Base-by-base conservation (phyloP, 352 stramenopile species). In the Thraustochytrium striatum region DNA sequence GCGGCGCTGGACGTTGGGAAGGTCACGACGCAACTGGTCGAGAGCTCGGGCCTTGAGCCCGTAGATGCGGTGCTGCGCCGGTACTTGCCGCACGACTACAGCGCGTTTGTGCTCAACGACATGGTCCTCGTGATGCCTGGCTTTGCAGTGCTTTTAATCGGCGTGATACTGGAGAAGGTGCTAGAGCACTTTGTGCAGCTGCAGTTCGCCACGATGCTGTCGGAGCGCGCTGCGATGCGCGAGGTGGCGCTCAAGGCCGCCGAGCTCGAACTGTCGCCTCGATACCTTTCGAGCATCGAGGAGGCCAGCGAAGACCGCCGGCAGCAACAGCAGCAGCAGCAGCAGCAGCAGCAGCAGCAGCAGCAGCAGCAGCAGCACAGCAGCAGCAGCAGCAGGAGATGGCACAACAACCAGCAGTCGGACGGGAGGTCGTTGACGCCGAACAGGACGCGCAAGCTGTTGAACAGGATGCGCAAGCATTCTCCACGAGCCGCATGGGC, bases 21-120 rank as follows among this genome's bases (percentile, higher is more conserved):
- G 9, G 43, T 70, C 52, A 62, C 65, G n/a, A 75, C 65, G 19
- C 44, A 58, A 8, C 25, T 75, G 3, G 68, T 75, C 39, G 44
- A 58, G 25, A 58, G 36, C 21, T 21, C 32, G 11, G 65, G 44
- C 44, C 52, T 61, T 43, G 19, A 11, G 19, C 25, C 19, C 11
- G 30, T 75, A 1, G 44, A 58, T 5, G 3, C 3, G 2, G 61
- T 44, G 7, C 44, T 62, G 19, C 32, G 25, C 11, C 30, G 52
- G 16, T 43, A 44, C 35, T 25, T 52, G 25, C 52, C 65, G 1
- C 19, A 3, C 3, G 47, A 55, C 25, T 13, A 61, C 11, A 21
- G 39, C 21, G 52, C 65, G 9, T 75, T 61, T 38, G 50, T 32
- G 25, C 41, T 61, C 3, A 30, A 62, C 11, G n/a, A 43, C 13